Evolutionary conservation across 441 rosid species (phyloP), one percentile per base, ranked within the genome.

Genomic region (Viola pubescens): DNA sequence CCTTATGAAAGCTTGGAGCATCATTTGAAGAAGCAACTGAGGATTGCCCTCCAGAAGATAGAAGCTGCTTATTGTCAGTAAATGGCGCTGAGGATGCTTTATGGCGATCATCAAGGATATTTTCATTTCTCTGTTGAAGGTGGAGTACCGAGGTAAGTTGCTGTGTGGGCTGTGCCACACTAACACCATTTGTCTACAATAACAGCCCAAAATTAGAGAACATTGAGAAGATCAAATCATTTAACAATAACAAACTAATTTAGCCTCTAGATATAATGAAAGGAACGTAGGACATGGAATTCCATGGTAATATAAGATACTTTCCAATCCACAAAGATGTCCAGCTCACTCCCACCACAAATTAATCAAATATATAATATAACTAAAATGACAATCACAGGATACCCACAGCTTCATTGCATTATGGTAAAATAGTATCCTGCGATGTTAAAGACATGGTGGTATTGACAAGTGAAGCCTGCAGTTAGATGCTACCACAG

Each of bases 1-100:
- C 99, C 88, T 84, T 88, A 65, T 75, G 88, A 65, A 55, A 38
- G 61, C 64, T 70, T 52, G 91, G 76, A 73, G 76, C 69, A 72
- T 88, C 97, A 61, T 63, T 73, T 7, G 62, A 63, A 54, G 79
- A 48, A 59, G 64, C 70, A 64, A 72, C 71, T 7, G 84, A 61
- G 46, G 84, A 66, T 61, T 71, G 84, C 42, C 77, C 78, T 13
- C 61, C 63, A 45, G 75, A 61, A 41, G 84, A 69, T 68, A 73
- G 62, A 73, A 76, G 73, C 19, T 79, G 76, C 65, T 83, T 94
- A 58, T 63, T 59, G 52, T 88, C 97, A 56, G 40, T 76, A 19
- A 81, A 70, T 64, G 81, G 67, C 52, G 73, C 59, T 63, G 64
- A 59, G 52, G 74, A 72, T 44, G 66, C 53, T 66, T 77, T 87